A percentile compares a stretch with the other conserved stretches of the same genome.
phyloP scores from a whole-genome alignment of 805 yeast genomes.

The Wickerhamiella australiensis region DNA sequence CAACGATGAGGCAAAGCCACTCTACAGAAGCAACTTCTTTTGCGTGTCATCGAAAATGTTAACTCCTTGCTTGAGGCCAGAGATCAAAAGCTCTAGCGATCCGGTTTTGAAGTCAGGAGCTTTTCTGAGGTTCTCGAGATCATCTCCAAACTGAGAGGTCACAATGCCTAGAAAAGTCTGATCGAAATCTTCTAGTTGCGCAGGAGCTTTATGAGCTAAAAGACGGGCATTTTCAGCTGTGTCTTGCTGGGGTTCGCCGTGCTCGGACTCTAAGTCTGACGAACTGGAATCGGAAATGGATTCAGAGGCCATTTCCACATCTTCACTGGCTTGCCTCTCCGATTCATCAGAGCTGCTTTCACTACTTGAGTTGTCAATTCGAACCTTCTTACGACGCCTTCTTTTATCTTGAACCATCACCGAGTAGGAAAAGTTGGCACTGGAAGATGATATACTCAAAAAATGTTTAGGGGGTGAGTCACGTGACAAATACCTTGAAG shows the following conservation, averaged over 20 bases:
- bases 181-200: slow-evolving; percentile 17
- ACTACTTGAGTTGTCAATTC: slow-evolving; percentile 19
- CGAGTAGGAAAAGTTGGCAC: too few species aligned
- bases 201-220: slow-evolving; percentile 19
- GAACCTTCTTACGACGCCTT: slow-evolving; percentile 23
- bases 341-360: slow-evolving; percentile 14
- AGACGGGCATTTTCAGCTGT: slow-evolving; percentile 17
- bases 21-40: slow-evolving; percentile 11
- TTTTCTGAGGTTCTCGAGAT: slow-evolving; percentile 32
- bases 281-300: too few species aligned
- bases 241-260: slow-evolving; percentile 14
- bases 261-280: slow-evolving; percentile 13
- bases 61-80: slow-evolving; percentile 30
- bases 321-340: slow-evolving; percentile 14
- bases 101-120: slow-evolving; percentile 33
- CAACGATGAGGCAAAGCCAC: too few species aligned
- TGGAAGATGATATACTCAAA: too few species aligned
- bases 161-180: slow-evolving; percentile 35
- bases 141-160: slow-evolving; percentile 39
- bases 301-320: slow-evolving; percentile 6
- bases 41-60: slow-evolving; percentile 29
- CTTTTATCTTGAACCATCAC: slow-evolving; percentile 17
- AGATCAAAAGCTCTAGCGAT: slow-evolving; percentile 27
- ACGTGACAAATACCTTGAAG: too few species aligned
- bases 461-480: too few species aligned